A percentile compares a stretch with the other conserved stretches of the same genome.
Conservation (phyloP, 148 eudicot genomes). For the Pharnaceum exiguum region DNA sequence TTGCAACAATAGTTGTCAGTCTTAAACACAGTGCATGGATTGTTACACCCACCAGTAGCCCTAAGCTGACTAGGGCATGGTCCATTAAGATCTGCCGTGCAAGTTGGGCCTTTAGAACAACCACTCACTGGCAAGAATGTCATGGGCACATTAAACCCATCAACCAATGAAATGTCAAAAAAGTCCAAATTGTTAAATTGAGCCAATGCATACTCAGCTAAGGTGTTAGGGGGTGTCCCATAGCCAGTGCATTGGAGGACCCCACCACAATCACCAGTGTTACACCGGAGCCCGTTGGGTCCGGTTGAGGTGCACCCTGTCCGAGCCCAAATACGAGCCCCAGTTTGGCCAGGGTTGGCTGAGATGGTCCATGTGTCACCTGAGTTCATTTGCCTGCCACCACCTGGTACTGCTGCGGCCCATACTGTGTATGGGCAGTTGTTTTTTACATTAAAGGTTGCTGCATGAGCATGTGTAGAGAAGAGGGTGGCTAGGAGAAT, state of each 20-base stretch:
- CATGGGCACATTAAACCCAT: conserved; percentile 35
- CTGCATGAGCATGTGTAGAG: conserved; percentile 10
- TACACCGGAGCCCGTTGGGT: conserved; percentile 12
- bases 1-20: conserved; percentile 35
- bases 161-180: conserved; percentile 29
- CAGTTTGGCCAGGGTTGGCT: conserved; percentile 10
- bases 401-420: conserved; percentile 22
- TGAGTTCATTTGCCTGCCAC: conserved; percentile 10
- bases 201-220: conserved; percentile 22
- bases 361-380: conserved; percentile 19
- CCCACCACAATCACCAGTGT: conserved; percentile 32
- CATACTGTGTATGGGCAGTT: conserved; percentile 25
- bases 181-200: conserved; percentile 23
- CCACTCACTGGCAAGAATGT: conserved; percentile 16
- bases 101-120: conserved; percentile 16
- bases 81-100: conserved; percentile 23
- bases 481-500: conserved; percentile 10
- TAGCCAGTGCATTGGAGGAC: conserved; percentile 23
- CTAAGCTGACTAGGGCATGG: conserved; percentile 26
- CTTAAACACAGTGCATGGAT: conserved; percentile 35
- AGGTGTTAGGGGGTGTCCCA: conserved; percentile 28
- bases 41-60: conserved; percentile 36
- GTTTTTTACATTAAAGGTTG: conserved; percentile 13
- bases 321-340: conserved; percentile 22
- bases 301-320: conserved; percentile 17